Base-by-base conservation (phyloP, 495 filamentous ascomycete species). In the Podospora tetraspora region DNA sequence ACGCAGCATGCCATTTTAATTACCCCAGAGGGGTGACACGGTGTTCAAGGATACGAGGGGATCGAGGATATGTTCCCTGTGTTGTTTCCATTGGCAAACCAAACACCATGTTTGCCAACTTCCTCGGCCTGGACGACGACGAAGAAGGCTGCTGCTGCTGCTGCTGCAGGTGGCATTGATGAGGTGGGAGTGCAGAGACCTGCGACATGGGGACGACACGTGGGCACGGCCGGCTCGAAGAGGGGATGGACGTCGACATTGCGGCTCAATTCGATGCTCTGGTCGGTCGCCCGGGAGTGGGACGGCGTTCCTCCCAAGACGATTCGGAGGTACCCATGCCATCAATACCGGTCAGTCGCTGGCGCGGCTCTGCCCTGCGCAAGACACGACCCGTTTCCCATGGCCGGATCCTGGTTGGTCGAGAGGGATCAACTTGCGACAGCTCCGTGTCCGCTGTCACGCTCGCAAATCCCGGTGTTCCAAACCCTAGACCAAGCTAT, bases 1-100 rank as follows among this genome's bases (percentile, higher is more conserved):
- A 24, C 19, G 34, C 57, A 60, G 32, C 64, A 66, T 59, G 27
- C 64, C 58, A 66, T 61, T 57, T n/a, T 21, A 22, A 61, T 61
- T 1, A 61, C 57, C 52, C 22, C 58, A 13, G 56, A n/a, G 58
- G 29, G 57, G 64, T 10, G 8, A 13, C 22, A 1, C 1, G 1
- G 24, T 13, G 21, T 19, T 12, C n/a, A 8, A 27, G 52, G 57
- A 56, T 22, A 59, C 23, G 57, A 66, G n/a, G 19, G 43, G 24
- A n/a, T 23, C 57, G 30, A 66, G 65, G 61, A 43, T 21, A 4
- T 25, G 58, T 30, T 61, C 10, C 64, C 57, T 59, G 57, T 32
- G 25, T 27, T 37, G 64, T 66, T 66, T 66, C 65, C 58, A 66
- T 61, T 60, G 58, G 65, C 34, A 66, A 66, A 66, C 65, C 57